Evolutionary conservation across 371 early-diverging fungal species (phyloP).

Genomic region (Mortierella sp.): DNA sequence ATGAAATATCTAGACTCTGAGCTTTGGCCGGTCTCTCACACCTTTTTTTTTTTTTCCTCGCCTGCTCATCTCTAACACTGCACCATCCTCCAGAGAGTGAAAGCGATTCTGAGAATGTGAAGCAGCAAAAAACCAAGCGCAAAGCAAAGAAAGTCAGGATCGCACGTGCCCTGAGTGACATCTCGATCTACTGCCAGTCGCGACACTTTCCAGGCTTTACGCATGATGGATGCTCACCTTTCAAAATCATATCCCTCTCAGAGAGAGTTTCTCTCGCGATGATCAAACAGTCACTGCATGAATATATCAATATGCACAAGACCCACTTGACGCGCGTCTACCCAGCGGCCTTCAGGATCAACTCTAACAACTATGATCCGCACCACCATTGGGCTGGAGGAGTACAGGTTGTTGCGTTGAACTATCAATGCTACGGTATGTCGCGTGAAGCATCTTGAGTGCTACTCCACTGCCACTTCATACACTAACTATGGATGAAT

Average conservation of each 20-base stretch:
- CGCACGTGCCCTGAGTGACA: constrained; percentile 68
- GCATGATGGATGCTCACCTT: constrained; percentile 44
- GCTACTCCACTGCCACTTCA: neutral
- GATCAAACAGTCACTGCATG: constrained; percentile 44
- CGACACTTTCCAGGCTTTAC: constrained; percentile 67
- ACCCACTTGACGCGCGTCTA: constrained; percentile 74
- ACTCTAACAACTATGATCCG: constrained; percentile 83
- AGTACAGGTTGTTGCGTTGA: constrained; percentile 86
- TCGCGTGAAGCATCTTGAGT: constrained; percentile 2
- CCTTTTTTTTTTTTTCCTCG: neutral
- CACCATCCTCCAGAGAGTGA: constrained; percentile 34
- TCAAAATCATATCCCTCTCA: constrained; percentile 76
- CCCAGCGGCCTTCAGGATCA: constrained; percentile 77
- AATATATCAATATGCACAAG: constrained; percentile 63
- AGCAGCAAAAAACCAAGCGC: constrained; percentile 41
- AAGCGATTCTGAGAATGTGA: constrained; percentile 40
- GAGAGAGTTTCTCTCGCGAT: constrained; percentile 60
- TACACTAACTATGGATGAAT: neutral
- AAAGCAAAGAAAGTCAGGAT: constrained; percentile 59
- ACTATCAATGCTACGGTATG: constrained; percentile 76
- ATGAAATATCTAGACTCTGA: neutral
- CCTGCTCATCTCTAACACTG: no score
- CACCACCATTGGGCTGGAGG: constrained; percentile 80
- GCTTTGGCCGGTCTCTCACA: no score
- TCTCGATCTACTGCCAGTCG: constrained; percentile 78